Evolutionary conservation across 139 green algal species (phyloP), one percentile per base, ranked within the genome.

Genomic region (Chlorella sp.): DNA sequence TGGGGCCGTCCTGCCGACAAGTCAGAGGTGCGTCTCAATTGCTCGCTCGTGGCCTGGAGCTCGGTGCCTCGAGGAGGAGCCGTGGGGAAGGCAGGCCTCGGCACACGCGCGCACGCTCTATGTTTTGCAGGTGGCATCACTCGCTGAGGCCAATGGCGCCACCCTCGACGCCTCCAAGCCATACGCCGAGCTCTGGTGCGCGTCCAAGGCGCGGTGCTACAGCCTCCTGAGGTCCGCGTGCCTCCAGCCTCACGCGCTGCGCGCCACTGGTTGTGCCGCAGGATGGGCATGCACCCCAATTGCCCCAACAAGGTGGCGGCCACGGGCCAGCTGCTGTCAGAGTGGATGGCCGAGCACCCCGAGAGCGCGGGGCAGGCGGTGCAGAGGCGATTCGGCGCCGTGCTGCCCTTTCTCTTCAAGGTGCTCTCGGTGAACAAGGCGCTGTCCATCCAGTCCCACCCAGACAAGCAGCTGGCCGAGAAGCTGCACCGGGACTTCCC

Each of bases 401-500:
- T 91, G 31, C 81, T 99, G 36, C 95, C 95, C 1, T 98, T 95
- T 72, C 78, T 99, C 26, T 96, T 98, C 83, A 99, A 99, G 86
- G 95, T 89, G 32, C 80, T 98, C n/a, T 93, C 85, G 3, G 92
- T 98, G 35, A 49, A 80, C n/a, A 98, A 91, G 59, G 95, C 94
- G 2, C 87, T 99, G 31, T 97, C 91, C 49, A 99, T 99, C 55
- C 95, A 99, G 78, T 95, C 93, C 3, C 95, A 99, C 72, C 95
- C 95, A 4, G 93, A 99, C 86, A 98, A 98, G 86, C 62, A 75
- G 49, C 85, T 98, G 22, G 95, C 95, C 27, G 88, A 96, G 81
- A 72, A 71, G 31, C 86, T 99, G 26, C 92, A 98, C 77, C 76
- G 76, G 1, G 70, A 90, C 29, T 71, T 81, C 27, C 95, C 95